Conservation (phyloP, 345 rosid genomes). For the Crucihimalaya himalaica region DNA sequence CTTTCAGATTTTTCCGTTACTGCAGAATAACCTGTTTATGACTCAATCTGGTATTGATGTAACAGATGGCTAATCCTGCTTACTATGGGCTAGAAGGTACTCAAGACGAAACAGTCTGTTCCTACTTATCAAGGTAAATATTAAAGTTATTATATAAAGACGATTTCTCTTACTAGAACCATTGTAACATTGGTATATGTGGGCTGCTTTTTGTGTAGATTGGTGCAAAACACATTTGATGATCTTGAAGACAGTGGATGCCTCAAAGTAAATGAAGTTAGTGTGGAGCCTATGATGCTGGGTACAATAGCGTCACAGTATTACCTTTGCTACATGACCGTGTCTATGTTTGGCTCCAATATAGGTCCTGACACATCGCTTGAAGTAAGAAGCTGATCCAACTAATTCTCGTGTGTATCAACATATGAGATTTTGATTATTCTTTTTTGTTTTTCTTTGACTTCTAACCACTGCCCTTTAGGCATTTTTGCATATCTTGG, state of each 20-base stretch:
- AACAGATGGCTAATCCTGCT: constrained; percentile 94
- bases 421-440: constrained; percentile 22
- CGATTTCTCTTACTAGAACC: constrained; percentile 13
- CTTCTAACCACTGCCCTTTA: constrained; percentile 33
- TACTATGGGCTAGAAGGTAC: constrained; percentile 86
- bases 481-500: constrained; percentile 80
- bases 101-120: constrained; percentile 67
- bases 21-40: constrained; percentile 2
- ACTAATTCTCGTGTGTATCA: constrained; percentile 9
- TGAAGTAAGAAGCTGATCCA: constrained; percentile 61
- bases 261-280: constrained; percentile 72
- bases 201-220: constrained; percentile 49
- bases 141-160: constrained; percentile 15
- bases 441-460: not conserved
- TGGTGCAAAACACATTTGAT: constrained; percentile 90
- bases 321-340: constrained; percentile 91
- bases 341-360: constrained; percentile 97
- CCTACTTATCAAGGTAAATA: constrained; percentile 80
- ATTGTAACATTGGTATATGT: constrained; percentile 9
- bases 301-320: constrained; percentile 95
- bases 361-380: constrained; percentile 89
- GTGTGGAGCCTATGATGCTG: constrained; percentile 82
- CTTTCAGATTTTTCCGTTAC: not conserved
- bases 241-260: constrained; percentile 98
- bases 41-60: constrained; percentile 16